Conservation (phyloP, 78 protist species). For the Monosiga brevicollis region DNA sequence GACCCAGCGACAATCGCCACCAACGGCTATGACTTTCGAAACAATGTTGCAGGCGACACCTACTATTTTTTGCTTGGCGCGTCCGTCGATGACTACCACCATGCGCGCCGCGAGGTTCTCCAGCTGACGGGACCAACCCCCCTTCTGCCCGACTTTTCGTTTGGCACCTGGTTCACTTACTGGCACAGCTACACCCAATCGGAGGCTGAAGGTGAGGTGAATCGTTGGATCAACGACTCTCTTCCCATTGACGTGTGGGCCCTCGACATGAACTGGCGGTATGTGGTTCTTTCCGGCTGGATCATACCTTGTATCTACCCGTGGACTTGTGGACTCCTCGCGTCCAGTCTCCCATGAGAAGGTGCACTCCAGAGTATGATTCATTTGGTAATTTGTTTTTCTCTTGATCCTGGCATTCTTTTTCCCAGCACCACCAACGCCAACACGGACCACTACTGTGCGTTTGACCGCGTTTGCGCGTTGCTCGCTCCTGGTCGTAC, state of each 20-base stretch:
- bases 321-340: too few species aligned
- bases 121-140: neutral
- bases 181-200: neutral
- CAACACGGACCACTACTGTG: neutral
- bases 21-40: neutral
- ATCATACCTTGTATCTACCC: too few species aligned
- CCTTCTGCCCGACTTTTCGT: neutral
- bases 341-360: too few species aligned
- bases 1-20: neutral
- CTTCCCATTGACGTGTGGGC: neutral
- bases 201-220: neutral
- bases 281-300: too few species aligned
- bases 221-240: neutral
- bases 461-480: too few species aligned
- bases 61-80: neutral
- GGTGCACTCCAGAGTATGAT: too few species aligned
- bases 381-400: too few species aligned
- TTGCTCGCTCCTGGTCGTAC: too few species aligned
- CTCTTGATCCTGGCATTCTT: too few species aligned
- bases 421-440: neutral
- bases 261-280: neutral
- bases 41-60: neutral
- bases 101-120: neutral
- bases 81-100: neutral
- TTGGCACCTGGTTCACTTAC: neutral